Evolutionary conservation across 129 eudicot genomes (phyloP), one percentile per base, ranked within the genome.

Genomic region (Erigeron canadensis): DNA sequence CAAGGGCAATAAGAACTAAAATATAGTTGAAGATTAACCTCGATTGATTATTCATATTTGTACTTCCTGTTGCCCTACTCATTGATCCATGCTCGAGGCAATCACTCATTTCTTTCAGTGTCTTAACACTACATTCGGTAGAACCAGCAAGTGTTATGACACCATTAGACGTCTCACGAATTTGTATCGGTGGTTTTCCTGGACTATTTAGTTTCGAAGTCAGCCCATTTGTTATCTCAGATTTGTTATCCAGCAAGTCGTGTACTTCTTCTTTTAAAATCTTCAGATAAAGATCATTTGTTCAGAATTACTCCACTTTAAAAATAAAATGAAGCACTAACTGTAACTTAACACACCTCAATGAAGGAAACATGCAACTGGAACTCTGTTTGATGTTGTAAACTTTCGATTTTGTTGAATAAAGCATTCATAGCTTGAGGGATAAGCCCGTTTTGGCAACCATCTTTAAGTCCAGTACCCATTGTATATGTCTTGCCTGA

Each of bases 21-120:
- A n/a, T 53, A 17, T 17, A 53, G 34, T 53, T 53, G 23, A 53
- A 16, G 22, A n/a, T 57, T 59, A 58, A 95, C 99, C 99, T 90
- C 16, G 99, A 95, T 78, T 95, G 99, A 77, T 95, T 88, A 72
- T 95, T 95, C 99, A 95, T 95, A 85, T 95, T 95, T 65, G 99
- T 95, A 77, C 99, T 95, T 61, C 97, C 99, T 0, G 99, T 95
- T 55, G 99, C 99, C 81, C 99, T 80, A 83, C 88, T 88, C 71
- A 90, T 73, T 57, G 99, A 95, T 68, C 99, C 99, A 86, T 90
- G 96, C 72, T 88, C 99, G 0, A 95, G 82, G 84, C 96, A 95
- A 70, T 87, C 87, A n/a, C 88, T 84, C 99, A 95, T 95, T 83
- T 95, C 99, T 81, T 84, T 90, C 62, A 95, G 86, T 8, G 94